Evolutionary conservation across 2,329 filamentous ascomycete genomes (phyloP).

Genomic region (Aspergillus clavatus): DNA sequence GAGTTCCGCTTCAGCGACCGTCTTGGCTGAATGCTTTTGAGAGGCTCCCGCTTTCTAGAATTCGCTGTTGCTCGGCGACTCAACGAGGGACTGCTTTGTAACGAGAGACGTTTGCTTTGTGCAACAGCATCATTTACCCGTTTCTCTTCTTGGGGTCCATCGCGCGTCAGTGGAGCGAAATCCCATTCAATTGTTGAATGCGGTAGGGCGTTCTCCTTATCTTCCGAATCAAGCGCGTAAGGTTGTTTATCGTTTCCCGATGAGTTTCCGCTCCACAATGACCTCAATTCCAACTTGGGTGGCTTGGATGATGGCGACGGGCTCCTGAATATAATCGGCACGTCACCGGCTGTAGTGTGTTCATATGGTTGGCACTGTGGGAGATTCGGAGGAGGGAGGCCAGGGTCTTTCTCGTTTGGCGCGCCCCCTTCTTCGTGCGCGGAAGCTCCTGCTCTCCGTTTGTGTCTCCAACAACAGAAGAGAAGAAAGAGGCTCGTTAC

Average conservation of each 20-base stretch:
- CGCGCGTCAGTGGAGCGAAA: conserved; percentile 22
- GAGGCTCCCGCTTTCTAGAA: conserved; percentile 31
- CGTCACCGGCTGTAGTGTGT: conserved; percentile 16
- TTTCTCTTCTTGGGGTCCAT: conserved; percentile 20
- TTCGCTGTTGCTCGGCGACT: conserved; percentile 26
- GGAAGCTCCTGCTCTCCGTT: conserved; percentile 18
- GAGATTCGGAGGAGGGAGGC: conserved; percentile 18
- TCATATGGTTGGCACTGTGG: conserved; percentile 25
- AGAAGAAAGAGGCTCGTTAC: conserved; percentile 26
- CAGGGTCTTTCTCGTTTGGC: conserved; percentile 20
- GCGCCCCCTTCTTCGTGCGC: conserved; percentile 19
- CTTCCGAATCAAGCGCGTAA: conserved; percentile 12
- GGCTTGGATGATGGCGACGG: conserved; percentile 26
- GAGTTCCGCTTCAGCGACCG: conserved; percentile 35
- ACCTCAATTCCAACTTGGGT: conserved; percentile 32
- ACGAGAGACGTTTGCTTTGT: conserved; percentile 27
- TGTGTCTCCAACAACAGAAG: conserved; percentile 33
- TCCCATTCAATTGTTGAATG: conserved; percentile 29
- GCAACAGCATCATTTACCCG: conserved; percentile 14
- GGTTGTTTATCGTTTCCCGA: conserved; percentile 19
- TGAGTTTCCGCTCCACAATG: conserved; percentile 29
- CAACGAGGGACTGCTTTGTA: conserved; percentile 25
- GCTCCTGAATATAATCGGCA: conserved; percentile 19
- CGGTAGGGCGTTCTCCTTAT: conserved; percentile 23
- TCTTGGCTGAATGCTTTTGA: conserved; percentile 33